phyloP scores from a whole-genome alignment of 805 yeast species.

The Brettanomyces nanus region DNA sequence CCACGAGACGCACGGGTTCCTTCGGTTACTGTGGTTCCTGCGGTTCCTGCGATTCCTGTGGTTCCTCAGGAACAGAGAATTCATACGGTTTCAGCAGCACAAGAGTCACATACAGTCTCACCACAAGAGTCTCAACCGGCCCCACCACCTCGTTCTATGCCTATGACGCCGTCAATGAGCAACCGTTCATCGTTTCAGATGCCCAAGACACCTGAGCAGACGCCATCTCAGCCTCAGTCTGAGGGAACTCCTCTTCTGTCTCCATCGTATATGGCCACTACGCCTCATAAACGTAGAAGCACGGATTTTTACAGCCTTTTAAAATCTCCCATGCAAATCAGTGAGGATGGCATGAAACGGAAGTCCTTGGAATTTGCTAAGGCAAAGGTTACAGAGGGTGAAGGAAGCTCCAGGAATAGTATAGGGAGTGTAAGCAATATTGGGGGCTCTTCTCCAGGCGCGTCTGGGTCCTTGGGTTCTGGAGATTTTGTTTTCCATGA shows the following conservation, averaged over 20 bases:
- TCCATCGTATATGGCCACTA: conserved; percentile 19
- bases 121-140: no score
- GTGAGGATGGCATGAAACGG: conserved; percentile 17
- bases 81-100: no score
- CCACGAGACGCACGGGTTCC: no score
- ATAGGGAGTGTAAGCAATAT: no score
- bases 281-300: conserved; percentile 26
- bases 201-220: conserved; percentile 25
- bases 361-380: conserved; percentile 25
- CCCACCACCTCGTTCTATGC: background rate
- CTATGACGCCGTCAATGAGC: conserved; percentile 21
- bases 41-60: no score
- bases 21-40: no score
- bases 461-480: background rate
- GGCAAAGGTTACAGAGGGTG: no score
- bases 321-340: conserved; percentile 24
- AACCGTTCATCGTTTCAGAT: conserved; percentile 12
- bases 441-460: no score
- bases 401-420: no score
- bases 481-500: conserved; percentile 1
- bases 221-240: conserved; percentile 18
- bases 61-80: no score
- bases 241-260: conserved; percentile 28
- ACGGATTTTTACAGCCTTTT: conserved; percentile 28
- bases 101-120: no score